Evolutionary conservation across 139 green algal genomes (phyloP), one percentile per base, ranked within the genome.

Genomic region (Ettlia oleoabundans): DNA sequence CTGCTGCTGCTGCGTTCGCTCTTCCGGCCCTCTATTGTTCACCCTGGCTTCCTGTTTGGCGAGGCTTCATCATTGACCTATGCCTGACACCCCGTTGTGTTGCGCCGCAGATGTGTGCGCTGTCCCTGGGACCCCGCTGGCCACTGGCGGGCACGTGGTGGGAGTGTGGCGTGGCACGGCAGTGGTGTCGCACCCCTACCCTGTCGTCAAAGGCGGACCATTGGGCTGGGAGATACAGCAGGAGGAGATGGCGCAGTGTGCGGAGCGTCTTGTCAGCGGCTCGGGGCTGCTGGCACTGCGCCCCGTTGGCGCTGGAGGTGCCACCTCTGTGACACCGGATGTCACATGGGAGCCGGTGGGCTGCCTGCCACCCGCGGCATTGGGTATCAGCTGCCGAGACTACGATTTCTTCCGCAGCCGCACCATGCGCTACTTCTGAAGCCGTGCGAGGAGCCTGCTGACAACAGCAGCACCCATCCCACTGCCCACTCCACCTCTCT

Each of bases 161-260:
- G 62, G 70, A 22, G 53, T 28, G 61, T 82, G 84, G 68, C 58
- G 71, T 8, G 55, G 77, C 41, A 62, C 58, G 37, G 78, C 71
- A 3, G 84, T 88, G 62, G 30, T 88, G 38, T 43, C 62, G 9
- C 84, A 58, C 13, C 37, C 68, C 61, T 88, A 88, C 71, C 84
- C 84, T 0, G 40, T 85, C 2, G 70, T 80, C 43, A 83, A 84
- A 43, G 84, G 84, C 70, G 84, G 84, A 6, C 63, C 79, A 26
- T 26, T 88, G 62, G 81, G 79, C 64, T 88, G 84, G 84, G 84
- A 88, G 51, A 85, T 88, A 41, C 84, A 85, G 40, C 70, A 80
- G 47, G 73, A 88, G 72, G 84, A 86, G 80, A 78, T 88, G 61
- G 63, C 32, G 15, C 72, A 86, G 70, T 76, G 78, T 67, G 84